A percentile compares a stretch with the other conserved stretches of the same genome.
Evolutionary conservation across 768 basidiomycete genomes (phyloP).

Genomic region (Russula sp.): DNA sequence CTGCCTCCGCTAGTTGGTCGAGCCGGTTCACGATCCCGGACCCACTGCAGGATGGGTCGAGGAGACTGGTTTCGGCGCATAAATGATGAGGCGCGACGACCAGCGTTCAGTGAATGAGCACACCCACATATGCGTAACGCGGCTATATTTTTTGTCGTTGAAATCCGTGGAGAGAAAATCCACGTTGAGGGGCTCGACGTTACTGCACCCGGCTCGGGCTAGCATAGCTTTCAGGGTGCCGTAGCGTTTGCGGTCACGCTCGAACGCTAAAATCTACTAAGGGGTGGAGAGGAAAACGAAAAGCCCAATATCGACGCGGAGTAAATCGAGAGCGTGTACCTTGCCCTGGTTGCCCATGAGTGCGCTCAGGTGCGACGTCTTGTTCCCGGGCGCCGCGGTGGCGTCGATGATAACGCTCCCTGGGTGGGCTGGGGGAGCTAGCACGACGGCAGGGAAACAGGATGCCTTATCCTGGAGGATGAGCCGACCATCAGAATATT

Average conservation of each 20-base stretch:
- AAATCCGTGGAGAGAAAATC: conserved; percentile 87
- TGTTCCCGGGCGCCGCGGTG: conserved; percentile 96
- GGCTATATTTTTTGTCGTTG: conserved; percentile 48
- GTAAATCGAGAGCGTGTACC: conserved; percentile 37
- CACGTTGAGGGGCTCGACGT: conserved; percentile 64
- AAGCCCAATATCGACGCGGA: background rate
- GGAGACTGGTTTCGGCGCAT: conserved; percentile 47
- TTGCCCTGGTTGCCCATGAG: conserved; percentile 79
- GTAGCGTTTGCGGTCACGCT: conserved; percentile 78
- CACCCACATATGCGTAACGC: conserved; percentile 82
- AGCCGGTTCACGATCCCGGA: conserved; percentile 89
- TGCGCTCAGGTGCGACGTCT: conserved; percentile 90
- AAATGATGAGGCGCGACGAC: background rate
- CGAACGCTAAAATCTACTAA: conserved; percentile 75
- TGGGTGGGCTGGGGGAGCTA: conserved; percentile 60
- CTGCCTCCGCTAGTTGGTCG: conserved; percentile 74
- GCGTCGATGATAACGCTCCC: conserved; percentile 75
- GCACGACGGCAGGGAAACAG: conserved; percentile 87
- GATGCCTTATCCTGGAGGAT: conserved; percentile 98
- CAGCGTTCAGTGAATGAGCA: background rate
- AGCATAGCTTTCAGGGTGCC: conserved; percentile 83
- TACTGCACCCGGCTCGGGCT: conserved; percentile 73
- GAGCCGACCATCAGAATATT: conserved; percentile 72
- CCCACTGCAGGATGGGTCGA: conserved; percentile 96
- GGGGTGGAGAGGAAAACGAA: background rate